Conservation (phyloP, 352 stramenopile species). For the Pythium guiyangense region DNA sequence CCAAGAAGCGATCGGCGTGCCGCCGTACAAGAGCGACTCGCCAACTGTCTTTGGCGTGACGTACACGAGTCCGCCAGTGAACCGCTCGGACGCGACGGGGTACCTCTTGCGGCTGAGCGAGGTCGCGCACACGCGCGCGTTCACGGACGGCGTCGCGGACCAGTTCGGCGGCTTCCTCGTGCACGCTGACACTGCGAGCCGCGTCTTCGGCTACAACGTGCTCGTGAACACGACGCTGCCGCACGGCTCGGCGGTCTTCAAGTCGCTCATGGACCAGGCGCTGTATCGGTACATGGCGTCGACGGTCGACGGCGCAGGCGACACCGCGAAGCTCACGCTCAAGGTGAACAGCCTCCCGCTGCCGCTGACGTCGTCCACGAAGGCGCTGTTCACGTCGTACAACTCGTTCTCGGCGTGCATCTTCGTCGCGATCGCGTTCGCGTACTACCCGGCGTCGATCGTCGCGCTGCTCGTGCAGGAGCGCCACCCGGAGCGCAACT, state of each 20-base stretch:
- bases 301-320: too few relatives aligned
- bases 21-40: conserved; percentile 21
- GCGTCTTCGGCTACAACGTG: too few relatives aligned
- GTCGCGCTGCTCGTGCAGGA: conserved; percentile 95
- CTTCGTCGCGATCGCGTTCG: conserved; percentile 88
- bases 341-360: conserved; percentile 42
- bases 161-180: conserved; percentile 40
- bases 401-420: conserved; percentile 69
- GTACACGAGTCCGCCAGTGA: conserved; percentile 25
- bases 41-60: conserved; percentile 29
- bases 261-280: too few relatives aligned
- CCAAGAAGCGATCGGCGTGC: conserved; percentile 18
- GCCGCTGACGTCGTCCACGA: conserved; percentile 35
- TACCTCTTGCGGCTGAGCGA: conserved; percentile 33
- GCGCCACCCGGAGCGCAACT: conserved; percentile 82
- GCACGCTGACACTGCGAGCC: too few relatives aligned
- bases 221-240: too few relatives aligned
- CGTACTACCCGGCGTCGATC: conserved; percentile 89
- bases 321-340: too few relatives aligned
- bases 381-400: conserved; percentile 41
- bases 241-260: too few relatives aligned
- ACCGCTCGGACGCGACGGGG: conserved; percentile 21
- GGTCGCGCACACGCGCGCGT: conserved; percentile 27
- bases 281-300: too few relatives aligned
- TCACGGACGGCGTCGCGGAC: conserved; percentile 11